Evolutionary conservation across 805 yeast genomes (phyloP), one percentile per base, ranked within the genome.

Genomic region (Nakazawaea siamensis): DNA sequence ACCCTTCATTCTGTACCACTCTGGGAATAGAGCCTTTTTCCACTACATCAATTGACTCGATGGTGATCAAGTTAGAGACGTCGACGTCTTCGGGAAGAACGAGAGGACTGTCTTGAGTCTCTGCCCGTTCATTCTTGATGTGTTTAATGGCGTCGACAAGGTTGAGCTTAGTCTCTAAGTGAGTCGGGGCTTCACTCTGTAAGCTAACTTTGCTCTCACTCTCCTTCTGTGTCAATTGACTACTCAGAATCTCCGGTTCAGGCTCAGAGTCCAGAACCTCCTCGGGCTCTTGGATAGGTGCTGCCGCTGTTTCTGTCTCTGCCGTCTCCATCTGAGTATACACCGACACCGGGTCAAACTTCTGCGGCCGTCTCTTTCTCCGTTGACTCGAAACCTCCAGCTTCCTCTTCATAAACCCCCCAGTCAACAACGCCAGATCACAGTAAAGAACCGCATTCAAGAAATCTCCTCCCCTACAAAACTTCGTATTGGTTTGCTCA

Each of bases 101-200:
- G 6, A 24, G 11, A 7, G 25, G 15, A 25, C 28, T 29, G 10
- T 14, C n/a, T 12, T 28, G 15, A 13, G 17, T 18, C 20, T 27
- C 18, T 19, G 18, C 20, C 24, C 29, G 29, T 12, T 37, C 34
- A 19, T 30, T 17, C 28, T 37, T 37, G 19, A 37, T 29, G 14
- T 33, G 28, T 13, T 37, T 37, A 15, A 37, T 29, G 6, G 40
- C 40, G 6, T 33, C 27, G 4, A 37, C 18, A 13, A 37, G 29
- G 9, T 15, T 27, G 18, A 14, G 8, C n/a, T n/a, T n/a, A n/a
- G n/a, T n/a, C n/a, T n/a, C n/a, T n/a, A n/a, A n/a, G n/a, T n/a
- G n/a, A n/a, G n/a, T n/a, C n/a, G n/a, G n/a, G n/a, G n/a, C n/a
- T n/a, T n/a, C n/a, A n/a, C n/a, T n/a, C n/a, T n/a, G n/a, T n/a